phyloP scores from a whole-genome alignment of 805 yeast genomes.

The Lipomyces sp. region DNA sequence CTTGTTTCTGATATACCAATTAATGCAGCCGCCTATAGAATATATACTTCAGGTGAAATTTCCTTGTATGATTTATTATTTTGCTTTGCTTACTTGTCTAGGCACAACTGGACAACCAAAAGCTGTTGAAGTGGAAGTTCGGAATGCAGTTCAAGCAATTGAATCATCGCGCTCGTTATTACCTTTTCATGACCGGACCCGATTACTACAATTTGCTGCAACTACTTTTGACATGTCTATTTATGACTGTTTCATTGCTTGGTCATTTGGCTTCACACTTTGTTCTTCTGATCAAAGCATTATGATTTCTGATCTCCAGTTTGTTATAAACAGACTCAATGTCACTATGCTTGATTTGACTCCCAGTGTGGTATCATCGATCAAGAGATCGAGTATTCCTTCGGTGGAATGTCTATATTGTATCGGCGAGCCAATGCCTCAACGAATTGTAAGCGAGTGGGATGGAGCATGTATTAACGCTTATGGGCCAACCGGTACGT shows the following conservation, averaged over 20 bases:
- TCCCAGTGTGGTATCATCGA: constrained; percentile 29
- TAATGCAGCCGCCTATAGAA: constrained; percentile 23
- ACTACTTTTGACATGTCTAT: constrained; percentile 30
- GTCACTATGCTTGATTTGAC: constrained; percentile 30
- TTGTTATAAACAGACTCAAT: constrained; percentile 9
- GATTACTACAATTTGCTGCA: constrained; percentile 28
- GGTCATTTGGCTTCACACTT: constrained; percentile 29
- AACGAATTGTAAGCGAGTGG: constrained; percentile 27
- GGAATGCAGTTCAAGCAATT: constrained; percentile 25
- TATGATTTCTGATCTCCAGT: constrained; percentile 21
- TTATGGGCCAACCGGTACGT: constrained; percentile 32
- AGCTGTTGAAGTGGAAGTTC: constrained; percentile 27
- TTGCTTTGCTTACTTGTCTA: not conserved
- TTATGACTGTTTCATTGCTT: constrained; percentile 29
- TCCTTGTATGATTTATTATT: not conserved
- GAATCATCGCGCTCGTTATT: constrained; percentile 17
- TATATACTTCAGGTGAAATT: constrained; percentile 28
- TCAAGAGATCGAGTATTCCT: constrained; percentile 20
- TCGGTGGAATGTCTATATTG: constrained; percentile 28
- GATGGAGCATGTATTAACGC: constrained; percentile 28
- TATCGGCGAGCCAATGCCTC: constrained; percentile 31
- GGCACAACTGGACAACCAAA: constrained; percentile 31
- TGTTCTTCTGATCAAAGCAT: constrained; percentile 21
- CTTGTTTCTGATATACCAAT: not conserved
- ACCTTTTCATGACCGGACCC: constrained; percentile 5